Base-by-base conservation (phyloP, 495 filamentous ascomycete species). In the Aspergillus baeticus region DNA sequence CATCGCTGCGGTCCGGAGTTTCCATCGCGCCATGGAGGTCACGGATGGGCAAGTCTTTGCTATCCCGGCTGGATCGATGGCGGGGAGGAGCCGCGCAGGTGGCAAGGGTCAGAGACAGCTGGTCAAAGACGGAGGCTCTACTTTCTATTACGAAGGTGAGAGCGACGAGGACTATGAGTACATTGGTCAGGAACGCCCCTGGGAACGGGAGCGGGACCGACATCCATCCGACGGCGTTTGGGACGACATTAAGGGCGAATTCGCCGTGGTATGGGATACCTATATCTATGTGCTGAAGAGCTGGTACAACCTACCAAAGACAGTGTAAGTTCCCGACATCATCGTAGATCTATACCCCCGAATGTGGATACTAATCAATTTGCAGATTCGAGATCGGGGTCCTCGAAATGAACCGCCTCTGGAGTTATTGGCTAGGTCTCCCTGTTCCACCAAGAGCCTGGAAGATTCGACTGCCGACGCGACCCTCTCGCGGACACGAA, bases 371-470 rank as follows among this genome's bases (percentile, higher is more conserved):
- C 47, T 43, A 42, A 52, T 20, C 36, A 37, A 20, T 10, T 26
- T 42, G 6, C 51, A 92, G 88, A 10, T 83, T 75, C 57, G 67
- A 81, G 23, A 87, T 96, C 46, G 22, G 77, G 10, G 57, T 82
- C 3, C 63, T 78, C 0, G 91, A 96, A 67, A 39, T 80, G 5
- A 66, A 66, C 42, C 80, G 92, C 37, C 58, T 88, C 15, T 93
- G 85, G 83, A 79, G 87, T 45, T 89, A 76, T 64, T 96, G 85
- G 75, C 72, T 96, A n/a, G 92, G 92, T 23, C 67, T 90, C 51
- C 87, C 90, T 7, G 83, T 92, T 15, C 73, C 73, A 42, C 86
- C 87, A 5, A 77, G 90, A 58, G 74, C 70, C 10, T 96, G 90
- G 89, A 72, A 76, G 50, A 68, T 92, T 31, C 66, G 58, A 59